Percentiles rank a stretch among this genome's conserved stretches.
These are phyloP conservation scores for Pelargonium nanum DNA, from an alignment of 345 rosid genomes.

Conservation along the genomic window DNA sequence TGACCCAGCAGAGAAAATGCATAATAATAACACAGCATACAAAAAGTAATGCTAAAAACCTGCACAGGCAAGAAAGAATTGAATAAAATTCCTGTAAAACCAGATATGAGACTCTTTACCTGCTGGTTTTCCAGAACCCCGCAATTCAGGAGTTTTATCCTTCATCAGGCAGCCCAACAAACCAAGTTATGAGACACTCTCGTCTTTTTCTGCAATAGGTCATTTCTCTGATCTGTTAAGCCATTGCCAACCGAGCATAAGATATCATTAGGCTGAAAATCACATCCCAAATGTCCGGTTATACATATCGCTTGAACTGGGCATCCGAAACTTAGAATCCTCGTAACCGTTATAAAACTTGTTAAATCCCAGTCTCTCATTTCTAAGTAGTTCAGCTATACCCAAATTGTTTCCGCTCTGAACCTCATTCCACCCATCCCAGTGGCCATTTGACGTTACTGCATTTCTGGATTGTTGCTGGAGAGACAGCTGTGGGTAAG, in stretches of 20 bases:
- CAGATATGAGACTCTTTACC: constrained; percentile 13
- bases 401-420: constrained; percentile 47
- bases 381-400: constrained; percentile 61
- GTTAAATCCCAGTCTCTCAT: constrained; percentile 51
- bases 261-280: constrained; percentile 16
- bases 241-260: constrained; percentile 15
- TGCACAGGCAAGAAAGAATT: no score
- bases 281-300: constrained; percentile 67
- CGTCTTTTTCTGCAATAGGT: background rate
- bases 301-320: constrained; percentile 58
- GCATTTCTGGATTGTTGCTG: constrained; percentile 57
- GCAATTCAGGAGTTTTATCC: constrained; percentile 23
- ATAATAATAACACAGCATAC: background rate
- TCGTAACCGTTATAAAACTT: constrained; percentile 58
- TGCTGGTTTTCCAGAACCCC: constrained; percentile 26
- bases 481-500: constrained; percentile 38
- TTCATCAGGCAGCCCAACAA: constrained; percentile 23
- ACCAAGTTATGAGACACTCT: constrained; percentile 18
- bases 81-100: no score
- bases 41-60: background rate
- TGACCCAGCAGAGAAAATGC: background rate
- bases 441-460: constrained; percentile 46
- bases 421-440: constrained; percentile 70
- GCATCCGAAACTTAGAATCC: constrained; percentile 50
- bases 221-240: constrained; percentile 15